Base-by-base conservation (phyloP, 345 rosid genomes). In the Populus pruinosa region DNA sequence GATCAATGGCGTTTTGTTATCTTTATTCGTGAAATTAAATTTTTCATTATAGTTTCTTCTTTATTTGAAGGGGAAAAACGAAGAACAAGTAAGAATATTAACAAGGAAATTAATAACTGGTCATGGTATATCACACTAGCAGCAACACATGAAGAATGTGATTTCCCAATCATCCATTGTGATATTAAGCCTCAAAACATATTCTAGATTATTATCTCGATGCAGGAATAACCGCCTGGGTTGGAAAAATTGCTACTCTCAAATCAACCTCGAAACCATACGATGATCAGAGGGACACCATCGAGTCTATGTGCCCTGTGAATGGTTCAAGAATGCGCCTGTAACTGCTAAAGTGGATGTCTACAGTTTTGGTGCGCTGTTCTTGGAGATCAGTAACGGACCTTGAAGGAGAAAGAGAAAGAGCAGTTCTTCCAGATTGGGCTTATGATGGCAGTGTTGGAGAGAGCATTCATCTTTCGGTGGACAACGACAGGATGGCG, bases 111-210 rank as follows among this genome's bases (percentile, higher is more conserved):
- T 33, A 4, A 4, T 33, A 0, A 33, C 4, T 33, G 35, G 35
- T 33, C 35, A 33, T 33, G 35, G 0, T 33, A 33, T 33, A 33
- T 33, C 35, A 33, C 35, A 33, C 35, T 33, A 0, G 4, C 35
- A 33, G 35, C 35, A 33, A 33, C 35, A 29, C 81, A 78, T 9
- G 67, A 72, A 63, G 81, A 78, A 5, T 66, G 81, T 55, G 72
- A 78, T 12, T n/a, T 29, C 17, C 73, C 81, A 3, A 72, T 67
- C 63, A 72, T 78, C 36, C 81, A 78, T 5, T 78, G 81, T 14
- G 77, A 78, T 20, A 72, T 72, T 12, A 78, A 78, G 81, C 81
- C 81, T 53, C 77, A 72, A 66, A 78, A 78, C 47, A 73, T 66
- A 50, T 72, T 20, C 77, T 78, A 3, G 81, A 78, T 25, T 67